Evolutionary conservation across 257 asterid genomes (phyloP).

Genomic region (Phtheirospermum japonicum): DNA sequence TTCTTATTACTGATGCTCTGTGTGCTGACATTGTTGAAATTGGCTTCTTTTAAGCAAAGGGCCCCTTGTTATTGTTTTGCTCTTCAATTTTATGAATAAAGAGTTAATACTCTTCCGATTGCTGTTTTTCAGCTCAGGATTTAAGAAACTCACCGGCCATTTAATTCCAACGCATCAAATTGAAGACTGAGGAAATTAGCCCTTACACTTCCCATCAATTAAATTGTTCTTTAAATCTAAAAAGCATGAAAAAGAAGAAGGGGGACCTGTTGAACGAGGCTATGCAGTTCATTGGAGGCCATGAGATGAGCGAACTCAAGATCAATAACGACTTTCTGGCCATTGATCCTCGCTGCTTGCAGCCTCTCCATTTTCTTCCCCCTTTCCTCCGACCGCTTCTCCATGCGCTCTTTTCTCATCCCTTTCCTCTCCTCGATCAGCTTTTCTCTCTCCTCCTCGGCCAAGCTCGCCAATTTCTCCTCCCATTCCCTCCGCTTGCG

Average conservation of each 20-base stretch:
- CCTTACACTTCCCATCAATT: background rate
- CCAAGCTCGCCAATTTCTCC: conserved; percentile 51
- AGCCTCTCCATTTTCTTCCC: conserved; percentile 64
- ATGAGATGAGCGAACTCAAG: conserved; percentile 82
- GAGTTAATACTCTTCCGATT: too few species aligned
- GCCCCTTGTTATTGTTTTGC: too few species aligned
- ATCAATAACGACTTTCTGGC: conserved; percentile 80
- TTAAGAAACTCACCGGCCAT: background rate
- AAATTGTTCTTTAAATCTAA: too few species aligned
- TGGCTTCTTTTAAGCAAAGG: too few species aligned
- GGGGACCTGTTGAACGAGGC: conserved; percentile 94
- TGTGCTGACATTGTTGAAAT: too few species aligned
- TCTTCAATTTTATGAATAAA: too few species aligned
- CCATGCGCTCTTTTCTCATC: conserved; percentile 68
- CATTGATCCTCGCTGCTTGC: conserved; percentile 48
- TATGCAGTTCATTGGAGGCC: conserved; percentile 60
- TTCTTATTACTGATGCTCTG: too few species aligned
- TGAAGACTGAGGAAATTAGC: background rate
- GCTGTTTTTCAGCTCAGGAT: background rate
- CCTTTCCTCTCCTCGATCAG: conserved; percentile 52
- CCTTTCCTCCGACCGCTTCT: conserved; percentile 54
- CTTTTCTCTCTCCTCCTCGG: conserved; percentile 64
- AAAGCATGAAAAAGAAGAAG: background rate
- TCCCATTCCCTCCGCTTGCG: conserved; percentile 83
- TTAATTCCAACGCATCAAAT: too few species aligned